Evolutionary conservation across 345 rosid genomes (phyloP), one percentile per base, ranked within the genome.

Genomic region (Lenwebbia sp.): DNA sequence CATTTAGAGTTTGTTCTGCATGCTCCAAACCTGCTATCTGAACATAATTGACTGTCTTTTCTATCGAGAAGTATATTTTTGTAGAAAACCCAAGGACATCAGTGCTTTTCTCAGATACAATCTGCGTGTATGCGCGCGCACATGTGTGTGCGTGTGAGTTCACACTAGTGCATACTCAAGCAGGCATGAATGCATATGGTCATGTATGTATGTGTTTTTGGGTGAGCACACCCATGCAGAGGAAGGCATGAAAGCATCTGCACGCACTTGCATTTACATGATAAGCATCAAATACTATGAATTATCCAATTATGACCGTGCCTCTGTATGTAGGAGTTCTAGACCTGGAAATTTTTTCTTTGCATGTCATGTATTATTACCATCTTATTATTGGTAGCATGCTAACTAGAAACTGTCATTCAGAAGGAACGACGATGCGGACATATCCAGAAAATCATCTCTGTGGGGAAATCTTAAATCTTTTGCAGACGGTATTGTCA

Each of bases 391-490:
- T 70, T 19, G 13, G 78, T 19, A 13, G 25, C 47, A 33, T 9
- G 78, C 84, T 83, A 11, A 37, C 58, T 83, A 53, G 40, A 14
- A 28, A 30, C 84, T 51, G 54, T 52, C 58, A 14, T 57, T 26
- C 81, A 82, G 87, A 83, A 62, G 58, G 49, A 37, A 57, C 0
- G 4, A 88, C 53, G 88, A 86, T 41, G 83, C 52, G 56, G 91
- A 89, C 76, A 19, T 8, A 83, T 78, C 84, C 13, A 84, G 83
- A 82, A 85, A 57, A 84, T 74, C 91, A 40, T 85, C 90, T 74
- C 14, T 92, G 7, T 92, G 93, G 94, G 91, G 60, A 70, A 90
- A 82, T 82, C 86, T 92, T 40, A 92, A 91, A 86, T 88, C 92
- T 52, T 84, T 92, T 82, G 93, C 92, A 25, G 91, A 82, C 28